phyloP scores from a whole-genome alignment of 2,329 filamentous ascomycete genomes.

The Penicillium sp. region DNA sequence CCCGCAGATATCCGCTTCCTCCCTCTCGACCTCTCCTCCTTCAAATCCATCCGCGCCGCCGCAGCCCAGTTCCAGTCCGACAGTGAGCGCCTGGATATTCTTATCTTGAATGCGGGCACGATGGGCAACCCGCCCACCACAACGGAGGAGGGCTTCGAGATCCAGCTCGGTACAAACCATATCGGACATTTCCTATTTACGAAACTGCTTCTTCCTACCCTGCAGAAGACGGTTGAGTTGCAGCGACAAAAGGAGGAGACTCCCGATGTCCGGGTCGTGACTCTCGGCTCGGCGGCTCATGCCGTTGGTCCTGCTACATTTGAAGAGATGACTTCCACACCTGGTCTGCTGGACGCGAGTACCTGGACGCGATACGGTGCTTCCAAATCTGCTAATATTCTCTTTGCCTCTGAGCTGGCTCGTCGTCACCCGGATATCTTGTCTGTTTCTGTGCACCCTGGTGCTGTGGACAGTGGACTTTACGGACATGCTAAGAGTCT shows the following conservation, averaged over 20 bases:
- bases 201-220: conserved; percentile 42
- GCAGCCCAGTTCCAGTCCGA: conserved; percentile 42
- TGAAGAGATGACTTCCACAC: conserved; percentile 38
- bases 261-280: conserved; percentile 33
- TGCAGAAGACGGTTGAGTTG: conserved; percentile 35
- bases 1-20: conserved; percentile 45
- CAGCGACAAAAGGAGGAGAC: conserved; percentile 30
- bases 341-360: conserved; percentile 32
- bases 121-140: conserved; percentile 41
- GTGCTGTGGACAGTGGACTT: conserved; percentile 43
- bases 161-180: conserved; percentile 48
- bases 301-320: conserved; percentile 33
- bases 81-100: conserved; percentile 43
- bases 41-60: conserved; percentile 47
- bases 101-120: conserved; percentile 48
- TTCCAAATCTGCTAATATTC: conserved; percentile 51
- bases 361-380: conserved; percentile 50
- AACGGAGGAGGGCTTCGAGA: conserved; percentile 44
- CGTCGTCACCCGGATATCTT: conserved; percentile 44
- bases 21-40: conserved; percentile 50
- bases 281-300: conserved; percentile 38
- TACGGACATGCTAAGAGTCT: conserved; percentile 33
- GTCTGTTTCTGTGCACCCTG: conserved; percentile 51
- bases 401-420: conserved; percentile 47
- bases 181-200: conserved; percentile 47